These are phyloP conservation scores for Blumeria hordei DNA, from an alignment of 2,329 filamentous ascomycete species.

Conservation along the genomic window DNA sequence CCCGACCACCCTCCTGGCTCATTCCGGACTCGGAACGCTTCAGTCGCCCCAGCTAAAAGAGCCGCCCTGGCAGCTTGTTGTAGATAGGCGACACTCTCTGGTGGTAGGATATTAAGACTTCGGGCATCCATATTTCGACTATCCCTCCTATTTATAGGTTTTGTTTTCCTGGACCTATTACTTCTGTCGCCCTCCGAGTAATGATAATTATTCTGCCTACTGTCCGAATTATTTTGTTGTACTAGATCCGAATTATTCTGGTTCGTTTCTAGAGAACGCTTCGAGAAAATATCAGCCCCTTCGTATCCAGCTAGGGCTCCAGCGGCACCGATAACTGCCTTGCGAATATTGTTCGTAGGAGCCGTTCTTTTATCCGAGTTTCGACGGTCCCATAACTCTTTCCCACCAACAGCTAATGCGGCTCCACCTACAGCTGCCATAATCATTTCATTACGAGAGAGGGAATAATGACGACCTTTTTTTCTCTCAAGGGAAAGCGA, in stretches of 20 bases:
- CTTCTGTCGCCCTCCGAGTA: no score
- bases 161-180: no score
- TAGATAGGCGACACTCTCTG: constrained; percentile 32
- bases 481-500: neutral
- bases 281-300: constrained; percentile 37
- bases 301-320: constrained; percentile 39
- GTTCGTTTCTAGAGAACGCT: constrained; percentile 18
- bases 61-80: constrained; percentile 82
- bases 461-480: constrained; percentile 23
- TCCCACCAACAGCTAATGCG: constrained; percentile 37
- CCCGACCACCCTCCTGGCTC: constrained; percentile 77
- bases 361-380: constrained; percentile 24
- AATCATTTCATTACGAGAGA: constrained; percentile 40
- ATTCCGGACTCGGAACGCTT: constrained; percentile 77
- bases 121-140: no score
- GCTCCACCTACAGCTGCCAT: constrained; percentile 40
- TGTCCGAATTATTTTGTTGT: neutral
- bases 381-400: constrained; percentile 39
- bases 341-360: constrained; percentile 32
- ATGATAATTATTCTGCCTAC: neutral
- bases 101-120: constrained; percentile 15
- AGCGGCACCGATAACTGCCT: constrained; percentile 36
- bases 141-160: no score
- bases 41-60: constrained; percentile 67
- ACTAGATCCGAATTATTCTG: constrained; percentile 14